Percentiles rank a stretch among this genome's conserved stretches.
Conservation (phyloP, 257 asterid genomes). For the Solanum paucissectum region DNA sequence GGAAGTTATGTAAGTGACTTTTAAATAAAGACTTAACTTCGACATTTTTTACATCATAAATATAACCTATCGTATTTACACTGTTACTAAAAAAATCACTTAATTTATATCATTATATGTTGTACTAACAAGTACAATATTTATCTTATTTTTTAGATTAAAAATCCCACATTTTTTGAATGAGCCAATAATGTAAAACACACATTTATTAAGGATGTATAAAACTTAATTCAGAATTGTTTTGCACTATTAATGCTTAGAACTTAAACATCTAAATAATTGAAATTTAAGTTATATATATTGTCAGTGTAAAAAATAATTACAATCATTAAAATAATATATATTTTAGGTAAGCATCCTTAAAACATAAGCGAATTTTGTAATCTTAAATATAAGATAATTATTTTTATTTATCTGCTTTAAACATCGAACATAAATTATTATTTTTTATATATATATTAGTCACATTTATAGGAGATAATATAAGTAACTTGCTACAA, state of each 20-base stretch:
- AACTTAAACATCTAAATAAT: background rate
- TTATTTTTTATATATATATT: too few species aligned
- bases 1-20: background rate
- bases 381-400: too few species aligned
- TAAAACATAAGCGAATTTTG: background rate
- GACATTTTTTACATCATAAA: background rate
- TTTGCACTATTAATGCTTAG: background rate
- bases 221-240: background rate
- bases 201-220: background rate
- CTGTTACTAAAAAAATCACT: background rate
- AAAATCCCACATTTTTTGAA: background rate
- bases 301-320: background rate
- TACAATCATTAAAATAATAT: background rate
- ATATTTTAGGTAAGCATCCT: background rate
- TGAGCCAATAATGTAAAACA: background rate
- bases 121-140: background rate
- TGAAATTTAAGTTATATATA: background rate
- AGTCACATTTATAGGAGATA: too few species aligned
- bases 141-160: background rate
- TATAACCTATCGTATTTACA: background rate
- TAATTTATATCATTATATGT: background rate
- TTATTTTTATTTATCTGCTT: too few species aligned
- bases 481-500: too few species aligned
- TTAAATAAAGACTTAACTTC: background rate
- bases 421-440: accelerated